Evolutionary conservation across 1,284 basidiomycete species (phyloP), one percentile per base, ranked within the genome.

Genomic region (Leucoagaricus sp.): DNA sequence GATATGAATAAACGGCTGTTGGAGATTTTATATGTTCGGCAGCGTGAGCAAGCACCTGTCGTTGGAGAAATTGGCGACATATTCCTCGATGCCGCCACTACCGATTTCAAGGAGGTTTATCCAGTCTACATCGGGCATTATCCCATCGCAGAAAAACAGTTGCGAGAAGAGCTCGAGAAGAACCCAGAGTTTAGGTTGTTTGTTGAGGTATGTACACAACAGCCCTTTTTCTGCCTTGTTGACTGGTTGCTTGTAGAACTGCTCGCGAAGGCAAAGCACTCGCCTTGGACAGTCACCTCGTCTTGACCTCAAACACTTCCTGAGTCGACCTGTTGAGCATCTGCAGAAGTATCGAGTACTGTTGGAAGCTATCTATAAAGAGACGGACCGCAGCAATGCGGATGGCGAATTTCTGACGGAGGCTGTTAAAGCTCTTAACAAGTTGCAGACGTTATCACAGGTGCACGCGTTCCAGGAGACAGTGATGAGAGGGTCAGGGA

Each of bases 11-110:
- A 86, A 9, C 79, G 85, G 1, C 76, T 98, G 21, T 78, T 98
- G 25, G 94, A 97, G 65, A 82, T 88, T 31, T 83, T 98, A 74
- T 86, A 89, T 54, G 88, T 95, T 21, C 84, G 95, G 25, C 93
- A 98, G 67, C 81, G 93, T 46, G 95, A 98, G 70, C 88, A 96
- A 64, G 81, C 82, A 15, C 91, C 93, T 0, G 80, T 98, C 48
- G 89, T 98, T 41, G 84, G 89, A 60, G 82, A 81, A 45, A 91
- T 98, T 45, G 96, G 96, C 0, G 95, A 98, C 67, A 85, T 98
- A 52, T 93, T 98, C 67, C 75, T 98, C 49, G 85, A 88, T 15
- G 90, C 93, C 0, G 94, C 94, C 0, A 51, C 49, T 1, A 87
- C 92, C 1, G 91, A 96, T 65, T 98, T 98, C 76, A 82, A 91